Evolutionary conservation across 2,329 filamentous ascomycete genomes (phyloP), one percentile per base, ranked within the genome.

Genomic region (Ophiocordyceps camponoti-floridani): DNA sequence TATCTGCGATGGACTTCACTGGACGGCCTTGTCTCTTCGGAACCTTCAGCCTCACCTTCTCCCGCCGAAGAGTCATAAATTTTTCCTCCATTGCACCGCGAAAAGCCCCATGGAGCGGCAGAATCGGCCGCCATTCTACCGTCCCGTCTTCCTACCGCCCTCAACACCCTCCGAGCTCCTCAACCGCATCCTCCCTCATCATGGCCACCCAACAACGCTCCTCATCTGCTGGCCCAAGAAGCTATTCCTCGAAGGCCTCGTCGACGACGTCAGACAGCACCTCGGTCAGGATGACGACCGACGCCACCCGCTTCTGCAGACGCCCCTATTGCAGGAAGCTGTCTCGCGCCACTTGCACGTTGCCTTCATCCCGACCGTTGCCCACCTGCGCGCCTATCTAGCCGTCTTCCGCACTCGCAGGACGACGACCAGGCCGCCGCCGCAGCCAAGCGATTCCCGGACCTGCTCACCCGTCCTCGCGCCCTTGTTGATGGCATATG

Each of bases 361-460:
- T 9, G 64, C 75, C 33, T 95, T 93, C 61, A 73, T 77, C 45
- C 77, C 84, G 0, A 85, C 82, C 2, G 71, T 91, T 45, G 77
- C 82, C 19, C 79, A 84, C 58, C 72, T 94, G 7, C 79, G 85
- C 45, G 84, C 84, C 33, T 84, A 81, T 54, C 68, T 95, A 16
- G 68, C 81, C 40, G 68, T 75, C 44, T 71, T 75, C 47, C 62
- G 62, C 16, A 49, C 58, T 2, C 50, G 52, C 1, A 56, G 63
- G 45, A 63, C 65, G 9, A 58, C 52, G 14, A 52, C 66, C 3
- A 23, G 23, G 5, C 23, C 23, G 0, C 48, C 59, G 0, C 47
- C 62, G 2, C 69, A 68, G 2, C 64, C 46, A 35, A 2, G 68
- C 69, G 2, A 64, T 43, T 31, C 27, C 12, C n/a, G 41, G 1